phyloP scores from a whole-genome alignment of 768 basidiomycete genomes.

The Rossbeevera mucosa region DNA sequence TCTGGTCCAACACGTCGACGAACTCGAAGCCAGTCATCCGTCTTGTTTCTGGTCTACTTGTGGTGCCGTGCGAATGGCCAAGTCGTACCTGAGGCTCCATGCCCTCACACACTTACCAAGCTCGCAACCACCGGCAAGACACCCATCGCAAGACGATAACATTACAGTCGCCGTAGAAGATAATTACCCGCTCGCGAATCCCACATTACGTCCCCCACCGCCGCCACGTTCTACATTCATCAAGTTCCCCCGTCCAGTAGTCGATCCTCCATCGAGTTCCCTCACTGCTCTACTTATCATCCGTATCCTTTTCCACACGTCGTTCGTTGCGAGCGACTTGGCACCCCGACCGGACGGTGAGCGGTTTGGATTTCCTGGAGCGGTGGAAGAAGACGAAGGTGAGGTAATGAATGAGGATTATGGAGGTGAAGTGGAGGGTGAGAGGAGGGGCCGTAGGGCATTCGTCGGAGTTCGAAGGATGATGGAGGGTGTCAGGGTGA shows the following conservation, averaged over 20 bases:
- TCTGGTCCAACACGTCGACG: slow-evolving; percentile 53
- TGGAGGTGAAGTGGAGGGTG: slow-evolving; percentile 57
- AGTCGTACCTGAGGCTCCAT: slow-evolving; percentile 56
- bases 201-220: slow-evolving; percentile 66
- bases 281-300: slow-evolving; percentile 79
- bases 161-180: slow-evolving; percentile 62
- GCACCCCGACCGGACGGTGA: slow-evolving; percentile 73
- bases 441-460: slow-evolving; percentile 64
- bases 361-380: slow-evolving; percentile 86
- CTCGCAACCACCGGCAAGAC: slow-evolving; percentile 48
- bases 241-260: slow-evolving; percentile 51
- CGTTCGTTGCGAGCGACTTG: slow-evolving; percentile 63
- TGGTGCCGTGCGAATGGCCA: slow-evolving; percentile 41
- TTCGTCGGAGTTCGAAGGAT: slow-evolving; percentile 58
- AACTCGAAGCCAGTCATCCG: slow-evolving; percentile 39
- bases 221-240: slow-evolving; percentile 64
- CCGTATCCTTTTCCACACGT: slow-evolving; percentile 75
- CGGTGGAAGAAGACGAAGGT: slow-evolving; percentile 76
- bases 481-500: slow-evolving; percentile 61
- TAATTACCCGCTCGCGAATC: slow-evolving; percentile 53
- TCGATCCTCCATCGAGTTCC: slow-evolving; percentile 67
- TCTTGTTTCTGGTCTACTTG: slow-evolving; percentile 76
- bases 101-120: slow-evolving; percentile 73
- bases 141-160: slow-evolving; percentile 68
- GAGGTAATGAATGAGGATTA: slow-evolving; percentile 38